Base-by-base conservation (phyloP, 2,329 filamentous ascomycete genomes). In the Aspergillus chevalieri region DNA sequence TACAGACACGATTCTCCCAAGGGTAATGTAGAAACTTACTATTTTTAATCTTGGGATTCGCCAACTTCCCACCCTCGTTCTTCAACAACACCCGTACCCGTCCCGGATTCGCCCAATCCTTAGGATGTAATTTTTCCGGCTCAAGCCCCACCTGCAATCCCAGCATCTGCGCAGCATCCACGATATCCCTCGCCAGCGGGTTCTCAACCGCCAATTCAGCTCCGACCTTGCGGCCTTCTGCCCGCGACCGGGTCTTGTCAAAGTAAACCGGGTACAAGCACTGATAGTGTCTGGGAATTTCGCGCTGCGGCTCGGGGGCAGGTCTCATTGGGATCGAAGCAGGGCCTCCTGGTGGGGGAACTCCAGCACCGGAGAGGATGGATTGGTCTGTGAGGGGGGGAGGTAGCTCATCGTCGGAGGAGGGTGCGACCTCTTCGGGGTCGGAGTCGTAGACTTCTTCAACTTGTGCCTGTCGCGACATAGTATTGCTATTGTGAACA, bases 201-300 rank as follows among this genome's bases (percentile, higher is more conserved):
- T 92, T 94, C 50, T 77, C 67, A 4, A 96, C 87, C 1, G 90
- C 92, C 6, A 89, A 78, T 46, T 81, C 74, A 47, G 78, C 73
- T 46, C 82, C 74, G 7, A 97, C 91, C 60, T 91, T 85, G 14
- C 93, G 83, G 34, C 93, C 93, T 63, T 94, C 80, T 50, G 85
- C 83, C 50, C 91, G 84, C 44, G 70, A 63, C 34, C 70, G 62
- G 21, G 77, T 76, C 56, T 79, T 80, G 77, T 96, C 92, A 65
- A 98, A 98, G 79, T 98, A 98, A 52, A 97, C 75, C 0, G 93
- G 92, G 74, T 98, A 98, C 22, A 98, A 78, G 71, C 89, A 92
- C 70, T 93, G 87, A 75, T 84, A 95, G 71, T 83, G 76, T 65
- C 86, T 87, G 69, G 89, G 77, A 51, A 76, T 76, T 53, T 82